Base-by-base conservation (phyloP, 106 monocot genomes). In the Apostasia shenzhenica region DNA sequence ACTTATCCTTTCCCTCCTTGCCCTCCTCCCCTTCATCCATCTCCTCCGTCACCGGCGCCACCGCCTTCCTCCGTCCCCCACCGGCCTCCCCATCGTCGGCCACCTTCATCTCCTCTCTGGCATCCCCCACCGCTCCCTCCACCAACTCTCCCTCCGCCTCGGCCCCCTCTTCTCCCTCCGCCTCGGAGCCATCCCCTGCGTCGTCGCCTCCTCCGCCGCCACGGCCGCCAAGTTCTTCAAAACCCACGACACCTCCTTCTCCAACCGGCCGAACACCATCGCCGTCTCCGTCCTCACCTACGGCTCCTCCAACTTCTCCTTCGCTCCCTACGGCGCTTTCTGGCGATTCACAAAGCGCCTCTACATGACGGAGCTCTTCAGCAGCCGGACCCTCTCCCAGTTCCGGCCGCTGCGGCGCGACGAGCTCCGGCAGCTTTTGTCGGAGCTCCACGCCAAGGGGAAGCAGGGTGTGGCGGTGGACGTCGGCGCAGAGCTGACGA, bases 91-190 rank as follows among this genome's bases (percentile, higher is more conserved):
- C 1, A 57, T 89, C 61, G 39, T 85, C 2, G 85, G 89, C 64
- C 80, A 85, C 63, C 81, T 89, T 48, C 85, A 89, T 66, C 80
- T 82, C 9, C 64, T 85, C 62, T 52, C 64, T 6, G 62, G 73
- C 45, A 69, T 62, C 7, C 59, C 63, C 13, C 89, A 89, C 80
- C 76, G 75, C 40, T 52, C 89, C 67, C 58, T 89, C 49, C 71
- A 82, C 79, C 39, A 9, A 12, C 81, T 89, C 52, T 51, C 79
- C 7, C 45, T 12, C 7, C 63, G 65, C 57, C 46, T 73, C 60
- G 78, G 88, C 2, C 84, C 84, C 61, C 47, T 81, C 50, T 40
- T 84, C 60, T 41, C 11, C 72, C 74, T 88, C 63, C 70, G 74
- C 8, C 77, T 83, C 7, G 83, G 87, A 57, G 74, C 70, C 74